Conservation (phyloP, 2,329 filamentous ascomycete species). For the Neopestalotiopsis sp. region DNA sequence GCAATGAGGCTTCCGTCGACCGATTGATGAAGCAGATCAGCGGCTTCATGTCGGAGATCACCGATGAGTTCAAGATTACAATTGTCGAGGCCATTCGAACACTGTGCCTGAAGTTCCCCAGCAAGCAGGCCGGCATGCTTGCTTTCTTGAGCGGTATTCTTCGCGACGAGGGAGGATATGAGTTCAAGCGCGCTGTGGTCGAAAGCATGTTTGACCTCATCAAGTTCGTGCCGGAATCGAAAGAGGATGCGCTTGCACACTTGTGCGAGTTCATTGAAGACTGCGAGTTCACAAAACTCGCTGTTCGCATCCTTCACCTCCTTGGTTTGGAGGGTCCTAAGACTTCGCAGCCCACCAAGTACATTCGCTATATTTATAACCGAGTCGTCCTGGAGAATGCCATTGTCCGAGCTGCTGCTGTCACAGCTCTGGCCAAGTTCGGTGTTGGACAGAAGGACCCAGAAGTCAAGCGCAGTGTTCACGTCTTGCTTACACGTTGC, state of each 20-base stretch:
- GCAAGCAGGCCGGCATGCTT: slow-evolving; percentile 97
- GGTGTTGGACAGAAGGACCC: slow-evolving; percentile 95
- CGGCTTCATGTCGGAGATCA: slow-evolving; percentile 98
- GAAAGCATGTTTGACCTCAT: slow-evolving; percentile 99
- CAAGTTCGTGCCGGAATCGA: slow-evolving; percentile 93
- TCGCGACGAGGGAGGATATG: slow-evolving; percentile 94
- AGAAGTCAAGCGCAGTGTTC: slow-evolving; percentile 95
- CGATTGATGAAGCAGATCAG: slow-evolving; percentile 98
- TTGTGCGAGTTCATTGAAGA: slow-evolving; percentile 99
- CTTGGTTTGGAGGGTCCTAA: slow-evolving; percentile 94
- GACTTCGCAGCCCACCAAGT: slow-evolving; percentile 95
- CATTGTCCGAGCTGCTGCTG: slow-evolving; percentile 91
- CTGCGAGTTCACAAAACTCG: slow-evolving; percentile 98
- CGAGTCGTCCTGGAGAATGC: slow-evolving; percentile 96
- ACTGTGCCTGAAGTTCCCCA: slow-evolving; percentile 95
- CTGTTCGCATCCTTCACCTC: slow-evolving; percentile 92
- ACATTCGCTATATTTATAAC: slow-evolving; percentile 99
- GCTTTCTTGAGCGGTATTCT: slow-evolving; percentile 96
- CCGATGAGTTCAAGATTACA: slow-evolving; percentile 99
- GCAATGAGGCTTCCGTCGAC: slow-evolving; percentile 96
- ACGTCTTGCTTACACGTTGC: slow-evolving; percentile 89
- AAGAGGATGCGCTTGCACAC: slow-evolving; percentile 84
- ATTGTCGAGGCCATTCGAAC: slow-evolving; percentile 98
- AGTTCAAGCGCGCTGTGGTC: slow-evolving; percentile 96
- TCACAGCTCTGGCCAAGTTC: slow-evolving; percentile 95